Base-by-base conservation (phyloP, 2,329 filamentous ascomycete species). In the Basipetospora chlamydospora region DNA sequence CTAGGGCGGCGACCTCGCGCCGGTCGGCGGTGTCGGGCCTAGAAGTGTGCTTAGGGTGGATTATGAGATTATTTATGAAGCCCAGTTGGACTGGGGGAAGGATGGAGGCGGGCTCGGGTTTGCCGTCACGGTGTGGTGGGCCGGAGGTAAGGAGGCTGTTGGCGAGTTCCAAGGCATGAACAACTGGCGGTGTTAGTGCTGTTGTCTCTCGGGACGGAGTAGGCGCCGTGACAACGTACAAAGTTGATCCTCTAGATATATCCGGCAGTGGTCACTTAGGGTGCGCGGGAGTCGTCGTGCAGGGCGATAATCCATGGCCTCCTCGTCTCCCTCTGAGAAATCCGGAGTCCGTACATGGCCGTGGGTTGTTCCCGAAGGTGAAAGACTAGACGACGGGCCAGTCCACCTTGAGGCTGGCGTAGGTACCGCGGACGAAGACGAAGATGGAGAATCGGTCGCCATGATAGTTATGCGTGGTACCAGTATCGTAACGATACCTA, bases 31-130 rank as follows among this genome's bases (percentile, higher is more conserved):
- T 70, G 20, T 68, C 65, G 3, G 79, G 70, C 34, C 82, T 75
- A 3, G 78, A 90, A 1, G 87, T 95, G 44, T 81, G 73, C 17
- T 64, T 60, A 0, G 88, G 88, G 49, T 94, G 85, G 11, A 90
- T 70, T n/a, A 78, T 57, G n/a, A 95, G 63, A 2, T 84, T 90
- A 29, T 69, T 74, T n/a, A 86, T 68, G 7, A 95, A 63, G 6
- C 82, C 77, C 17, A 96, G 63, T 44, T 88, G 77, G 39, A 73
- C 70, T 0, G 80, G 67, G 3, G 80, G 73, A 1, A 88, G 82
- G 13, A 85, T 58, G 40, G 70, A 70, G 9, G 71, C 70, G 1
- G 73, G 62, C 22, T 57, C 58, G 9, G 50, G 49, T 15, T n/a
- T 23, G 8, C 16, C 20, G 6, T 42, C 32, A 31, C 38, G 40